Evolutionary conservation across 2,329 filamentous ascomycete species (phyloP).

Genomic region (Colletotrichum agaves): DNA sequence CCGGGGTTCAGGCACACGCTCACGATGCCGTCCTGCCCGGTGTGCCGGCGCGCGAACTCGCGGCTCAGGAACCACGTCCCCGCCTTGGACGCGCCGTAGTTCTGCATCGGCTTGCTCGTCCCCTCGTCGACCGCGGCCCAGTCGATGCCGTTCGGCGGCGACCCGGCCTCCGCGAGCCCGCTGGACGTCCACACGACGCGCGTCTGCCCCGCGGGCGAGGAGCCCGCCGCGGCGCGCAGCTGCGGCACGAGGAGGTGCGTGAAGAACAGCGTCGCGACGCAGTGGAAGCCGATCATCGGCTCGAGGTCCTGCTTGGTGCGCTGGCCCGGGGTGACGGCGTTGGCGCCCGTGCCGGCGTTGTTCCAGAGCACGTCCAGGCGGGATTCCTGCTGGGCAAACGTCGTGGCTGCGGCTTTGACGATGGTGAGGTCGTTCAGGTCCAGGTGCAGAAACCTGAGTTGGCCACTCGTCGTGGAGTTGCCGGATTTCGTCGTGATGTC

Average conservation of each 20-base stretch:
- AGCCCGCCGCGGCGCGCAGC: conserved; percentile 44
- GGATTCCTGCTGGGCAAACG: conserved; percentile 50
- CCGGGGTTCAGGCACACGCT: conserved; percentile 49
- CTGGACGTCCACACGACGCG: conserved; percentile 48
- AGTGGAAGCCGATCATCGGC: conserved; percentile 48
- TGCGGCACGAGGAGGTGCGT: conserved; percentile 48
- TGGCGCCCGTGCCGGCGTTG: conserved; percentile 47
- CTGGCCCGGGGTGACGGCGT: conserved; percentile 35
- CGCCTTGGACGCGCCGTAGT: conserved; percentile 49
- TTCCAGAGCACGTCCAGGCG: conserved; percentile 56
- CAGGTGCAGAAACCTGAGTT: conserved; percentile 48
- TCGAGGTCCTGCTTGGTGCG: conserved; percentile 48
- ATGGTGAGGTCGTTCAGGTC: conserved; percentile 55
- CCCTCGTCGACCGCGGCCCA: conserved; percentile 41
- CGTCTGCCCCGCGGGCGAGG: conserved; percentile 39
- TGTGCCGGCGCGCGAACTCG: conserved; percentile 45
- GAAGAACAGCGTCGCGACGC: conserved; percentile 48
- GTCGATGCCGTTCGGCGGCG: conserved; percentile 45
- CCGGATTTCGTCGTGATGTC: neutral
- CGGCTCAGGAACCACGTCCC: conserved; percentile 47
- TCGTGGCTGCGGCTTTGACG: conserved; percentile 50
- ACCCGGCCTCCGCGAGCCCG: conserved; percentile 42
- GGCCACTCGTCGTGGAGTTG: neutral
- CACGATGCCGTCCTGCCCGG: conserved; percentile 41
- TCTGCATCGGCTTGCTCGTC: conserved; percentile 40